Conservation (phyloP, 768 basidiomycete species). For the Termitomyces sp. region DNA sequence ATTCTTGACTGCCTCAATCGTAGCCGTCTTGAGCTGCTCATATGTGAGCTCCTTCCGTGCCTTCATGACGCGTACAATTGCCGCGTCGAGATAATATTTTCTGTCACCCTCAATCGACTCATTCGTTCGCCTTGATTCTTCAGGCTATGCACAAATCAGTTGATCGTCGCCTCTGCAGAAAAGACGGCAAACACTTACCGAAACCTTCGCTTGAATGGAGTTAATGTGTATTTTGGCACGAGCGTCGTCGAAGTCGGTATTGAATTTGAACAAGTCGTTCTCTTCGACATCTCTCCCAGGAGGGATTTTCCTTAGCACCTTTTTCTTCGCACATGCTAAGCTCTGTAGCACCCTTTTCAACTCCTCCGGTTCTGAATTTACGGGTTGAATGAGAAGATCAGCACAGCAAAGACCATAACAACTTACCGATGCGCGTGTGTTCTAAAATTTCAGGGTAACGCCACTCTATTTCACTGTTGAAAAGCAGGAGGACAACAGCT, state of each 20-base stretch:
- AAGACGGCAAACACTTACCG: slow-evolving; percentile 45
- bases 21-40: slow-evolving; percentile 75
- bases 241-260: slow-evolving; percentile 77
- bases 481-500: slow-evolving; percentile 79
- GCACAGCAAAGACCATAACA: neutral
- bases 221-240: slow-evolving; percentile 86
- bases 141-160: slow-evolving; percentile 45
- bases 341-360: slow-evolving; percentile 87
- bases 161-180: neutral
- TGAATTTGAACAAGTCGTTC: slow-evolving; percentile 77
- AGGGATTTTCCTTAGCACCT: slow-evolving; percentile 80
- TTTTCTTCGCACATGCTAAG: slow-evolving; percentile 87
- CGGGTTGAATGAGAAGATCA: slow-evolving; percentile 19
- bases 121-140: slow-evolving; percentile 83
- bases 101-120: slow-evolving; percentile 85
- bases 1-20: slow-evolving; percentile 81
- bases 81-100: slow-evolving; percentile 83
- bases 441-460: slow-evolving; percentile 65
- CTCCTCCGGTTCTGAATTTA: slow-evolving; percentile 57
- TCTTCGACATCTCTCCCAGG: slow-evolving; percentile 73
- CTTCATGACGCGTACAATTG: slow-evolving; percentile 97
- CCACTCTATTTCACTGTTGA: slow-evolving; percentile 67
- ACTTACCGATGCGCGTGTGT: slow-evolving; percentile 65
- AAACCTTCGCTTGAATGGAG: slow-evolving; percentile 91
- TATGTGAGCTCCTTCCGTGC: slow-evolving; percentile 80